Evolutionary conservation across 1,284 basidiomycete species (phyloP), one percentile per base, ranked within the genome.

Genomic region (Anthracocystis walkeri): DNA sequence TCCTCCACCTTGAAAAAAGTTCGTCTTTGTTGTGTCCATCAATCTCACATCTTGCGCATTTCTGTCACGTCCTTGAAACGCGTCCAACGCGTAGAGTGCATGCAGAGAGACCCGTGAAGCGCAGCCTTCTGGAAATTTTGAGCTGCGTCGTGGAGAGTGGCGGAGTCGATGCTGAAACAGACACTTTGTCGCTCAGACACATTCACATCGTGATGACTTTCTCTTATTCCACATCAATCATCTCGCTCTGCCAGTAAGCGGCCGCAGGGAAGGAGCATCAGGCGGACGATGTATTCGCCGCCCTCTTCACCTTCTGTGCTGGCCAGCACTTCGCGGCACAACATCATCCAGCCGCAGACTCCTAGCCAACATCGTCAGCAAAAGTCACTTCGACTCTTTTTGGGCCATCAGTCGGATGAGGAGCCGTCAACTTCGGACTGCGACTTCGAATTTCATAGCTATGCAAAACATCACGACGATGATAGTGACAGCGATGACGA

Each of bases 311-410:
- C 63, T 0, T 75, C 72, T 4, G 72, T 69, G 53, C 63, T 75
- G 56, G 66, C 72, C 5, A 69, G 72, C 66, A 66, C 72, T 20
- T 76, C 74, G 25, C 50, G 74, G 40, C 69, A 72, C 53, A 72
- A 76, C 54, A 61, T 76, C 48, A 56, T 62, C 23, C 67, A 51
- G n/a, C 64, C 49, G 3, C 73, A 50, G 5, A 40, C 59, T 1
- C 51, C 38, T 4, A 33, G 25, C 14, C 48, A 61, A 27, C 45
- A 42, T 16, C 58, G 16, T 4, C 63, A 53, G 4, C 74, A 76
- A 45, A 68, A 68, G 55, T 72, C 74, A 18, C 65, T 76, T 18
- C 65, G 69, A 35, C 59, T 76, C 38, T 71, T 76, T 31, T 59
- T 76, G 0, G 65, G 68, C 16, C 58, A 68, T 16, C 59, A 76